Evolutionary conservation across 1,284 basidiomycete genomes (phyloP).

Genomic region (Puccinia hordei): DNA sequence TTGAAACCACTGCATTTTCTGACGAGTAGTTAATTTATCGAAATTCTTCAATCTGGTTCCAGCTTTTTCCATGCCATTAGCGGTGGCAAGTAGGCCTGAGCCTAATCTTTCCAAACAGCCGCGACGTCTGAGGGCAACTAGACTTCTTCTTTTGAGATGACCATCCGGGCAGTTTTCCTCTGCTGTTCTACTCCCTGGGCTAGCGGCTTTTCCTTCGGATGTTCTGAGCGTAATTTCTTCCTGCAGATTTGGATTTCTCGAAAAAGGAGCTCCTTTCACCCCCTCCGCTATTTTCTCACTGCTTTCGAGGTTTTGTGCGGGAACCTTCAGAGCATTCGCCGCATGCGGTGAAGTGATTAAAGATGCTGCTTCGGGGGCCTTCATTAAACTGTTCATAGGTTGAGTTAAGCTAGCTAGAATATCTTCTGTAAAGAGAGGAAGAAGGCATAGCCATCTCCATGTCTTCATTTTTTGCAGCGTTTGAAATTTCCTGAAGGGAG

Average conservation of each 20-base stretch:
- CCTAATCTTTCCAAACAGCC: background rate
- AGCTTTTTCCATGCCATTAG: background rate
- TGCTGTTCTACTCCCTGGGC: background rate
- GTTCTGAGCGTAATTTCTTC: background rate
- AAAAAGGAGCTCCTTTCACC: background rate
- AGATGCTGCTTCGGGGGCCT: background rate
- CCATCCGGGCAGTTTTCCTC: background rate
- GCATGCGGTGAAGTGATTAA: background rate
- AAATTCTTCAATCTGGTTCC: background rate
- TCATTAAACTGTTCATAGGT: background rate
- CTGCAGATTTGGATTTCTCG: background rate
- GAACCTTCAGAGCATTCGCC: background rate
- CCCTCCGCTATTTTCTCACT: background rate
- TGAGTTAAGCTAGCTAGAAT: background rate
- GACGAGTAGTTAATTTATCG: background rate
- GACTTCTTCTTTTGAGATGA: background rate
- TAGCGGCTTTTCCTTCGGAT: background rate
- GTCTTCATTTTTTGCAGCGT: background rate
- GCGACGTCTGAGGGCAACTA: conserved; percentile 3
- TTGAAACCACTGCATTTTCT: background rate
- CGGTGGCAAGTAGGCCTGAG: background rate
- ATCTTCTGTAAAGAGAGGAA: background rate
- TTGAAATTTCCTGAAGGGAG: background rate
- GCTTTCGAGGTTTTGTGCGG: background rate
- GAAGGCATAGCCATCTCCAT: conserved; percentile 5